Evolutionary conservation across 2,329 filamentous ascomycete species (phyloP), one percentile per base, ranked within the genome.

Genomic region (Paramyrothecium roridum): DNA sequence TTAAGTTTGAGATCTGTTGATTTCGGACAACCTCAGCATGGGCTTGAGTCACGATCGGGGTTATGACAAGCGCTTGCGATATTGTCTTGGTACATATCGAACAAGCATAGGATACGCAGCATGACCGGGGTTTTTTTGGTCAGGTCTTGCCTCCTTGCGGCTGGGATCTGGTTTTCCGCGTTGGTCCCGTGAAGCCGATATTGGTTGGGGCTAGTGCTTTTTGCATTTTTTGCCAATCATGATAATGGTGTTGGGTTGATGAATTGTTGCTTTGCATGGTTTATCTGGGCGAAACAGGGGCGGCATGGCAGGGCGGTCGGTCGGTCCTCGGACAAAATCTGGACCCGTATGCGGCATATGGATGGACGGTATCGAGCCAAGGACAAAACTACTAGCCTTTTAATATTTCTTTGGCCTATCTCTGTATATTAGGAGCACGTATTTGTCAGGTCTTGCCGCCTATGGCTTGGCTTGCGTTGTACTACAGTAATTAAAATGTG

Each of bases 151-250:
- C 26, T 6, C 10, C 26, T 30, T 30, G 26, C 26, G 26, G 26
- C 26, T 30, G 26, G 26, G 26, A 30, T 30, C 26, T 30, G 26
- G 26, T 30, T 30, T 30, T 30, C 26, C 26, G 26, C 26, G 26
- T 30, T 30, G 26, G 26, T 30, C 26, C 26, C 26, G 10, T 10
- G 26, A 30, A 30, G 26, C 26, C 26, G 37, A 43, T 13, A 13
- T 43, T 43, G 37, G n/a, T 43, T 43, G 37, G n/a, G 37, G n/a
- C 37, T 43, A 43, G 37, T 16, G 37, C 26, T 30, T 30, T 63
- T 62, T 63, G 65, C 62, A 63, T 66, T 63, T 60, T 61, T 61
- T 59, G 60, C 59, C 56, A 59, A 63, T 64, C 58, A 65, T 65
- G 67, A 71, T 64, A 62, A 67, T 53, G 59, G 66, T 34, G 59